These are phyloP conservation scores for Leccinum subrobustum DNA, from an alignment of 1,284 basidiomycete species.

Conservation along the genomic window DNA sequence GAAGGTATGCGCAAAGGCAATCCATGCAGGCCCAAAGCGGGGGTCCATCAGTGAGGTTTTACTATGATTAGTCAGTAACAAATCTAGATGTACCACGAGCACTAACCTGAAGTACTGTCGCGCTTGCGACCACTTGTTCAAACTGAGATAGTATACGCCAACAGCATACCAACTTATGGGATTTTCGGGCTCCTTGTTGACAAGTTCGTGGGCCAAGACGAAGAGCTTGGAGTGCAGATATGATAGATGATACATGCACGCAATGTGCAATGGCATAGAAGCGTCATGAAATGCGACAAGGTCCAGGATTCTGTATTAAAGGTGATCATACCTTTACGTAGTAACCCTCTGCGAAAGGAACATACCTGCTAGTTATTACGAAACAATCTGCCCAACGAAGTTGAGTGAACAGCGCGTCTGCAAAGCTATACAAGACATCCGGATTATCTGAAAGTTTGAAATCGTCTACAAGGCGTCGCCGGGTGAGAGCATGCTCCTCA, in stretches of 20 bases:
- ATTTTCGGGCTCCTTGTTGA: conserved; percentile 89
- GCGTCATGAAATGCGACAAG: conserved; percentile 80
- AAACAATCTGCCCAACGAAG: conserved; percentile 96
- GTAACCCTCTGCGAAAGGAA: neutral
- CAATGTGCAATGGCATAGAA: conserved; percentile 91
- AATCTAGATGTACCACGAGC: neutral
- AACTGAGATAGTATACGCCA: conserved; percentile 93
- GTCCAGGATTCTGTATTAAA: conserved; percentile 66
- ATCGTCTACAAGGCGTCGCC: conserved; percentile 72
- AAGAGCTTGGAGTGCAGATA: conserved; percentile 92
- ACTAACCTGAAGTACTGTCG: conserved; percentile 87
- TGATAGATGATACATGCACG: conserved; percentile 95
- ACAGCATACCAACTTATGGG: conserved; percentile 98
- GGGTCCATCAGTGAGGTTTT: conserved; percentile 98
- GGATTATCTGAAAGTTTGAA: conserved; percentile 86
- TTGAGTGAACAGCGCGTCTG: conserved; percentile 85
- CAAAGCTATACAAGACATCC: conserved; percentile 89
- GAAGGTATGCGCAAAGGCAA: conserved; percentile 97
- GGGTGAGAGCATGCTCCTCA: conserved; percentile 77
- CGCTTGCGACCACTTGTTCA: conserved; percentile 84
- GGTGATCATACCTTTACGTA: conserved; percentile 1
- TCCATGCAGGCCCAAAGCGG: conserved; percentile 94
- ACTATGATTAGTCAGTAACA: conserved; percentile 39
- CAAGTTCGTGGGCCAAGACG: conserved; percentile 93
- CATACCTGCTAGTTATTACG: conserved; percentile 78